Conservation (phyloP, 2,329 filamentous ascomycete species). For the Clarireedia homoeocarpa region DNA sequence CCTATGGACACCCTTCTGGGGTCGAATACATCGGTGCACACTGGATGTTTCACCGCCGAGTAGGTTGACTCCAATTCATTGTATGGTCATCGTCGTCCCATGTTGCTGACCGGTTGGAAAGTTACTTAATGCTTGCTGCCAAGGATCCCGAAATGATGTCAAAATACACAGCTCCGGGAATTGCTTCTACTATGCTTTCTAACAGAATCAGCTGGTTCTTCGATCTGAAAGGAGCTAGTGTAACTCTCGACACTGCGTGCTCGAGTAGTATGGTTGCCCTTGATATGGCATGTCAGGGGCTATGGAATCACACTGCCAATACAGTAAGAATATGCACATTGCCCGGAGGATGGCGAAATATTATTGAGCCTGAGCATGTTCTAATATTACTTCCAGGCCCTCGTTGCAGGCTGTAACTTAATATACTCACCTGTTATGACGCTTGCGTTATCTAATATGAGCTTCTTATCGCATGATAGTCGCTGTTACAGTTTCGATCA, state of each 20-base stretch:
- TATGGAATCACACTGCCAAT: constrained; percentile 20
- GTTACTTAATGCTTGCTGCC: not conserved
- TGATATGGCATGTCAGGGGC: constrained; percentile 43
- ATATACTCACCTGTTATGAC: constrained; percentile 49
- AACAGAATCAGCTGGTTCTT: constrained; percentile 49
- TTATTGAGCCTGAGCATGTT: not conserved
- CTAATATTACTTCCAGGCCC: constrained; percentile 32
- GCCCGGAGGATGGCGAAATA: not conserved
- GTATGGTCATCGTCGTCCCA: not conserved
- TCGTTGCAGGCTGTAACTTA: constrained; percentile 31
- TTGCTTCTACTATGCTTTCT: constrained; percentile 35
- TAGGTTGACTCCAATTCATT: not conserved
- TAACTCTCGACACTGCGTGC: constrained; percentile 52
- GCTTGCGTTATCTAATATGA: not conserved
- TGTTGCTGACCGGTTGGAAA: not conserved
- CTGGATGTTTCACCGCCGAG: constrained; percentile 37
- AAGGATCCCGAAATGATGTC: constrained; percentile 1
- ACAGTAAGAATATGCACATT: not conserved
- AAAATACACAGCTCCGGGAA: constrained; percentile 20
- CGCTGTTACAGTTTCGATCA: constrained; percentile 46
- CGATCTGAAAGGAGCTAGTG: constrained; percentile 41
- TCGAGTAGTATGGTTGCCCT: constrained; percentile 47
- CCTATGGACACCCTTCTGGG: constrained; percentile 4
- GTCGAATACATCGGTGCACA: constrained; percentile 36
- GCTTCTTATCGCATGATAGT: constrained; percentile 22